phyloP scores from a whole-genome alignment of 179 eudicot genomes.

The Silene vulgaris region DNA sequence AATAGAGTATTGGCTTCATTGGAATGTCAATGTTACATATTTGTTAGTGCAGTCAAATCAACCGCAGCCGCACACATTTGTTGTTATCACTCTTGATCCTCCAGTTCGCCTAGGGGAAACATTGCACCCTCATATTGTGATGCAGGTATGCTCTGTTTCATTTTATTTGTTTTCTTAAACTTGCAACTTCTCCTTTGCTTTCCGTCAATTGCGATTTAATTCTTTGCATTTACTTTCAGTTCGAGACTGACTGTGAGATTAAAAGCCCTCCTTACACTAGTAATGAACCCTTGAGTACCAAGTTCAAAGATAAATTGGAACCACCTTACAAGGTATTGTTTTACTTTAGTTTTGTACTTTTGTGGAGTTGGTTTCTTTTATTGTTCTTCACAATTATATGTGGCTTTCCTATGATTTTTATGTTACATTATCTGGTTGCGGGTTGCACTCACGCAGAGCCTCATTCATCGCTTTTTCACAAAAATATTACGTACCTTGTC shows the following conservation, averaged over 20 bases:
- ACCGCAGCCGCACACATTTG: conserved; percentile 70
- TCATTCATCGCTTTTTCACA: conserved; percentile 83
- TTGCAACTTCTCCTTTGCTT: not conserved
- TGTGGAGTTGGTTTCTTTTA: not conserved
- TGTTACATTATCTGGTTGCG: not conserved
- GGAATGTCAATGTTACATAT: not conserved
- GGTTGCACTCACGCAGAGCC: conserved; percentile 49
- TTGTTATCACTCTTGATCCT: conserved; percentile 87
- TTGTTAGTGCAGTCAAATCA: conserved; percentile 72
- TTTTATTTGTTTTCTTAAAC: not conserved
- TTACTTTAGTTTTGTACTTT: too few relatives aligned
- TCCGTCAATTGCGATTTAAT: not conserved
- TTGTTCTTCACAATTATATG: not conserved
- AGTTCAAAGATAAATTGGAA: conserved; percentile 83
- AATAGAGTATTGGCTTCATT: not conserved
- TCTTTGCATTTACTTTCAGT: conserved; percentile 41
- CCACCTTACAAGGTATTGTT: conserved; percentile 65
- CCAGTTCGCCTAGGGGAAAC: conserved; percentile 98
- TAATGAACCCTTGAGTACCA: conserved; percentile 66
- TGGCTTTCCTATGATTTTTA: not conserved
- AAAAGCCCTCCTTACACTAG: conserved; percentile 48
- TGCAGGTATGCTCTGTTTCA: conserved; percentile 58
- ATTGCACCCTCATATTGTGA: conserved; percentile 89
- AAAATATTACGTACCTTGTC: conserved; percentile 80
- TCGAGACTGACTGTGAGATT: conserved; percentile 79